These are phyloP conservation scores for Fusarium nurragi DNA, from an alignment of 2,329 filamentous ascomycete genomes.

Conservation along the genomic window DNA sequence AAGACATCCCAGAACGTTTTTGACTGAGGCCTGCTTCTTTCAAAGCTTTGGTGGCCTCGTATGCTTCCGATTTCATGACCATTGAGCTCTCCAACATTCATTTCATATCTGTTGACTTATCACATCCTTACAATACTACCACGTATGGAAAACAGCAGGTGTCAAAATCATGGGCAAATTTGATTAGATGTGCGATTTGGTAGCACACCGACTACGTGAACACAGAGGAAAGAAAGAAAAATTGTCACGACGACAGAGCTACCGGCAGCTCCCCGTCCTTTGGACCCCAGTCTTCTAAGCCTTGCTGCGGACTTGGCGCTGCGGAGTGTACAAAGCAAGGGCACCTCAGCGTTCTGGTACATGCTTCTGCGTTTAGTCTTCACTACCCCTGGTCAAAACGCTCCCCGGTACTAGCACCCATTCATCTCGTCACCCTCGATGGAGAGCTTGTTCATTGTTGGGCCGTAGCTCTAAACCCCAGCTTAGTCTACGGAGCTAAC, in stretches of 20 bases:
- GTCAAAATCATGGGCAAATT: neutral
- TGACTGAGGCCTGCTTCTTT: conserved; percentile 36
- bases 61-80: conserved; percentile 16
- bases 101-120: neutral
- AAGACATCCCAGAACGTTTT: conserved; percentile 30
- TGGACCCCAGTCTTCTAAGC: conserved; percentile 41
- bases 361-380: conserved; percentile 35
- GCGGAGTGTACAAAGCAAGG: conserved; percentile 32
- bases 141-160: neutral
- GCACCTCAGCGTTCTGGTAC: conserved; percentile 27
- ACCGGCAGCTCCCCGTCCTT: conserved; percentile 43
- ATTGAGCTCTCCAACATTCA: neutral
- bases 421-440: conserved; percentile 33
- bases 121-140: neutral
- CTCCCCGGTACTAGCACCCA: conserved; percentile 39
- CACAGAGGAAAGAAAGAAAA: conserved; percentile 14
- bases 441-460: conserved; percentile 33
- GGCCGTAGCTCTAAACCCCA: conserved; percentile 36
- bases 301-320: conserved; percentile 39
- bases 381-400: conserved; percentile 35
- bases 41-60: conserved; percentile 33
- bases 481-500: conserved; percentile 37
- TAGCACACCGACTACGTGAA: conserved; percentile 32
- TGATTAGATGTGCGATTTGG: neutral
- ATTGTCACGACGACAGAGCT: conserved; percentile 37